Base-by-base conservation (phyloP, 805 yeast species). In the Saturnispora dispora region DNA sequence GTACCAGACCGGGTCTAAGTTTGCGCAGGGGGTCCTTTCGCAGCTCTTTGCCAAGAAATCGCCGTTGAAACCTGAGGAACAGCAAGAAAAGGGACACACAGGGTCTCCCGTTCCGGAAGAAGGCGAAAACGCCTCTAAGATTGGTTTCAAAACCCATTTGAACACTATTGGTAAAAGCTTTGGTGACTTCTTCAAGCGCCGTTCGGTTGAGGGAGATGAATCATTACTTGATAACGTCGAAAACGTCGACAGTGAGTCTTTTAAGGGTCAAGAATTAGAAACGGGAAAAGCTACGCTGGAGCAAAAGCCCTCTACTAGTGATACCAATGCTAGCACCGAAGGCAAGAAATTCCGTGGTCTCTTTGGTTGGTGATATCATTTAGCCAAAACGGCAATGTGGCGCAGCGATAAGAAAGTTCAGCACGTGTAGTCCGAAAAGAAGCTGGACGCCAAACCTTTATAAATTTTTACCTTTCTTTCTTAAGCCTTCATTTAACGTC, bases 21-120 rank as follows among this genome's bases (percentile, higher is more conserved):
- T 57, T 13, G 41, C 23, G 5, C 41, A 37, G 17, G 36, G 25
- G n/a, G 45, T 43, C 9, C 44, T 48, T 35, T 41, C 51, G 50
- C 23, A 56, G 37, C 39, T 47, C 37, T 48, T 58, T n/a, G 57
- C 60, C 13, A 57, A 52, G 9, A 47, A 50, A 37, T 25, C 53
- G 8, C n/a, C 35, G 18, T n/a, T 25, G 17, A 25, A 50, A 17
- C 28, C 30, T 18, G 46, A 40, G 33, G n/a, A 22, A 17, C n/a
- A 44, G n/a, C 9, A n/a, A 33, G 20, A 36, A 20, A 43, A 36
- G 15, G 44, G 45, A 17, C 15, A 28, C 15, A 25, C 17, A 18
- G 39, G 18, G 20, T 17, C 18, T 8, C n/a, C 13, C 6, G 23
- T 9, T 37, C n/a, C 25, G n/a, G 27, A 22, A 8, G 39, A 39